A percentile compares a stretch with the other conserved stretches of the same genome.
Evolutionary conservation across 495 filamentous ascomycete species (phyloP).

Genomic region (Penicillium odoratum): DNA sequence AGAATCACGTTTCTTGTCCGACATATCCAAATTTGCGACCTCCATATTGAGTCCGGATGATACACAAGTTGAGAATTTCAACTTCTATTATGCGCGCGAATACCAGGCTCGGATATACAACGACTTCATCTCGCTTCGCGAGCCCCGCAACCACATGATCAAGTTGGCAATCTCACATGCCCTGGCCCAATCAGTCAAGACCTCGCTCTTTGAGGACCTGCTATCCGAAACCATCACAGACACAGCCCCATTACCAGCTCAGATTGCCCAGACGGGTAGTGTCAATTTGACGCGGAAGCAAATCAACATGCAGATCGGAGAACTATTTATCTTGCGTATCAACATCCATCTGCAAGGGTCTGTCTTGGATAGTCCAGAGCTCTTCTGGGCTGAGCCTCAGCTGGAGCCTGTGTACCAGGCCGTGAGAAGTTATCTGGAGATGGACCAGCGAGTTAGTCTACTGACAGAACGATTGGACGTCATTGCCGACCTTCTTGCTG

Average conservation of each 20-base stretch:
- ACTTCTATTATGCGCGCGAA: slow-evolving; percentile 96
- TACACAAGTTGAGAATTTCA: slow-evolving; percentile 94
- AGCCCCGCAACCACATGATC: slow-evolving; percentile 95
- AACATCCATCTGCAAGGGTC: slow-evolving; percentile 97
- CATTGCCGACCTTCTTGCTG: slow-evolving; percentile 89
- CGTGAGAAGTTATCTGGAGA: slow-evolving; percentile 92
- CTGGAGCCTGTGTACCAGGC: slow-evolving; percentile 94
- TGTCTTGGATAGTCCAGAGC: slow-evolving; percentile 93
- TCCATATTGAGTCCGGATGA: slow-evolving; percentile 87
- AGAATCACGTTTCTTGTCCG: slow-evolving; percentile 85
- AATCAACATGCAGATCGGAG: slow-evolving; percentile 98
- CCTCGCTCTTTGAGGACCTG: slow-evolving; percentile 95
- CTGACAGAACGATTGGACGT: slow-evolving; percentile 89
- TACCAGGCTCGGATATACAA: slow-evolving; percentile 99
- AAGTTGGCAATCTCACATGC: slow-evolving; percentile 97
- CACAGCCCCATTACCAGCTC: slow-evolving; percentile 84
- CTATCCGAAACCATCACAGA: slow-evolving; percentile 89
- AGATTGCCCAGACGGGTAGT: slow-evolving; percentile 88
- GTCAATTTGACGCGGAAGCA: slow-evolving; percentile 78
- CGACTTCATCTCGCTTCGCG: slow-evolving; percentile 91
- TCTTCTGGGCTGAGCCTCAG: slow-evolving; percentile 98
- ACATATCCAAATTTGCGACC: slow-evolving; percentile 91
- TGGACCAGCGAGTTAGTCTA: slow-evolving; percentile 91
- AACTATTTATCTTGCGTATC: slow-evolving; percentile 95
- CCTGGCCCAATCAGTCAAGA: slow-evolving; percentile 89